phyloP scores from a whole-genome alignment of 1,284 basidiomycete species.

The Filobasidium uniguttulatum region DNA sequence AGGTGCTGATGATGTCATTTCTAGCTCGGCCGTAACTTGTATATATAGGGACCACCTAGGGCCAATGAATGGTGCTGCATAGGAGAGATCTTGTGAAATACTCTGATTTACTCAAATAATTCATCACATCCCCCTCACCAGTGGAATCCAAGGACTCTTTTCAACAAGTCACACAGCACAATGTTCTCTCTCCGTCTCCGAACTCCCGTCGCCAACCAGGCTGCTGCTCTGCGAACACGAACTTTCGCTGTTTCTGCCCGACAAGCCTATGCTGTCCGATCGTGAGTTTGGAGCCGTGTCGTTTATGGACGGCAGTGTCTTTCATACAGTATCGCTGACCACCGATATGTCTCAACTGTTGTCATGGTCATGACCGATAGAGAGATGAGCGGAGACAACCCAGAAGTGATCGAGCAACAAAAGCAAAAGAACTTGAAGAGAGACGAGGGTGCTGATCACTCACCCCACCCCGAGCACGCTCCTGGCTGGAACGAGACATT shows the following conservation, averaged over 20 bases:
- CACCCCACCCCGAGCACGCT: constrained; percentile 26
- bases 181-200: constrained; percentile 3
- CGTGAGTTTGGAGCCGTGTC: constrained; percentile 3
- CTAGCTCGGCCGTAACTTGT: too few species aligned
- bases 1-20: too few species aligned
- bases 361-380: background rate
- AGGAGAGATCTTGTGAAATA: too few species aligned
- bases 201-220: background rate
- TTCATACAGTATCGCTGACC: background rate
- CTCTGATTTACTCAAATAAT: too few species aligned
- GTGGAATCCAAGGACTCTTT: too few species aligned
- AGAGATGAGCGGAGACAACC: constrained; percentile 6
- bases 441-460: constrained; percentile 19
- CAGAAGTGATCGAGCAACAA: constrained; percentile 23
- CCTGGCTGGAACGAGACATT: constrained; percentile 34
- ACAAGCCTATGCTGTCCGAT: constrained; percentile 2
- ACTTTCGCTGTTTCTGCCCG: constrained; percentile 8
- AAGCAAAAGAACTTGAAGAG: constrained; percentile 27
- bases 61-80: too few species aligned
- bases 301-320: too few species aligned
- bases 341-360: background rate
- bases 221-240: background rate
- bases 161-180: background rate
- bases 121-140: background rate
- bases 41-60: too few species aligned